These are phyloP conservation scores for Penicillium subrubescens DNA, from an alignment of 495 filamentous ascomycete genomes.

Conservation along the genomic window DNA sequence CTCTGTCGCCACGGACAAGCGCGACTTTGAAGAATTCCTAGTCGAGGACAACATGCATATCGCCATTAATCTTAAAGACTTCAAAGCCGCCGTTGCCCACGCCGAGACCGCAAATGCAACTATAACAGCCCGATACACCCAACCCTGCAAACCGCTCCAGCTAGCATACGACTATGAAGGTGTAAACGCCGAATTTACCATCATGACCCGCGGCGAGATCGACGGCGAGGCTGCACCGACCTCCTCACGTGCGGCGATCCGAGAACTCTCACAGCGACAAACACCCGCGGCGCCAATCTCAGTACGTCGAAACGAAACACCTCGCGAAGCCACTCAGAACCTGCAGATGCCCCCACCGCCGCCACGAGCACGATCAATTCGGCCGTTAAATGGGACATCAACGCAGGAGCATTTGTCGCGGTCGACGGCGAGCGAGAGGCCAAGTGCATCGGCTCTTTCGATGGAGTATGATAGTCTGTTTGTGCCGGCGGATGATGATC, in stretches of 20 bases:
- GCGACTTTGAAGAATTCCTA: conserved; percentile 81
- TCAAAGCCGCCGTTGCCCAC: conserved; percentile 85
- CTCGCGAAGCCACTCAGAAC: conserved; percentile 12
- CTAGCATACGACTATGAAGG: conserved; percentile 75
- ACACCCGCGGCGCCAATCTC: conserved; percentile 21
- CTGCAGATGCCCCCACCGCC: conserved; percentile 39
- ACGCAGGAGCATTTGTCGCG: conserved; percentile 30
- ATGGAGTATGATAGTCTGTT: conserved; percentile 76
- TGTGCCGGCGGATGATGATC: conserved; percentile 72
- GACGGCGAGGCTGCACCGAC: conserved; percentile 42
- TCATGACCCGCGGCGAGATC: conserved; percentile 92
- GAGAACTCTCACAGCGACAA: conserved; percentile 40
- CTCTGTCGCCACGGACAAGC: conserved; percentile 80
- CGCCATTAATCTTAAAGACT: conserved; percentile 90
- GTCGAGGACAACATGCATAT: conserved; percentile 83
- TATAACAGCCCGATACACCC: conserved; percentile 77
- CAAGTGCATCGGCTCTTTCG: conserved; percentile 56
- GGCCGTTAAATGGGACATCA: conserved; percentile 41
- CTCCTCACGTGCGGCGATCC: conserved; percentile 34
- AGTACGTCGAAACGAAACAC: conserved; percentile 20
- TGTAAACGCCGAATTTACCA: conserved; percentile 79
- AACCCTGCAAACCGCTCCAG: conserved; percentile 80
- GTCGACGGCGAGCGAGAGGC: conserved; percentile 41
- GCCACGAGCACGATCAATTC: conserved; percentile 34
- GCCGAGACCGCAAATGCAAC: conserved; percentile 73